Base-by-base conservation (phyloP, 345 rosid genomes). In the Streptanthus diversifolius region DNA sequence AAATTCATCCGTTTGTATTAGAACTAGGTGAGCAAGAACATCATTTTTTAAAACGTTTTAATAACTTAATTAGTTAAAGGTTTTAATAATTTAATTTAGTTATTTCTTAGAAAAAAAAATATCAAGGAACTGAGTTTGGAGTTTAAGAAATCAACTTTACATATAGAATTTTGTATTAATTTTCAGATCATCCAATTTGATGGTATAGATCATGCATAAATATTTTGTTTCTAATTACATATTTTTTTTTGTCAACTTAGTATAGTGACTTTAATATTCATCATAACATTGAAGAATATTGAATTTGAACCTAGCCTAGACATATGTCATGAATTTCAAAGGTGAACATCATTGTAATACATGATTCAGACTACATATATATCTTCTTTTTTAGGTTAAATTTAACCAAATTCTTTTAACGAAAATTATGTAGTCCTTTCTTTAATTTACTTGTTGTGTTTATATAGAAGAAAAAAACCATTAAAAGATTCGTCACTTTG, bases 401-500 rank as follows among this genome's bases (percentile, higher is more conserved):
- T n/a, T n/a, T n/a, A n/a, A n/a, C n/a, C n/a, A n/a, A n/a, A 18
- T 5, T 19, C 1, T 13, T 21, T n/a, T 21, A n/a, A 58, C 36
- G 11, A 10, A 33, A 35, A 30, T 47, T 13, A 25, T 8, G 5
- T 18, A 17, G 12, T 40, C 21, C 27, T 49, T 57, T 35, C 3
- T 8, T 33, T 33, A 43, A 4, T 44, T 36, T 60, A 48, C 25
- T 35, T 35, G 49, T 11, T 59, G 12, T 70, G 11, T 70, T 6
- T 27, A 1, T 36, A 39, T 5, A 13, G 3, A 45, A 19, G 60
- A 27, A 2, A 15, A 71, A 27, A 2, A 15, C 33, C 51, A 45
- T 48, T 7, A n/a, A 37, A 73, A 66, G 67, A 74, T 48, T 48
- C 67, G 36, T 27, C 37, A 37, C 72, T 58, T 74, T 58, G 53